Evolutionary conservation across 2,329 filamentous ascomycete species (phyloP).

Genomic region (Didymellaceae sp.): DNA sequence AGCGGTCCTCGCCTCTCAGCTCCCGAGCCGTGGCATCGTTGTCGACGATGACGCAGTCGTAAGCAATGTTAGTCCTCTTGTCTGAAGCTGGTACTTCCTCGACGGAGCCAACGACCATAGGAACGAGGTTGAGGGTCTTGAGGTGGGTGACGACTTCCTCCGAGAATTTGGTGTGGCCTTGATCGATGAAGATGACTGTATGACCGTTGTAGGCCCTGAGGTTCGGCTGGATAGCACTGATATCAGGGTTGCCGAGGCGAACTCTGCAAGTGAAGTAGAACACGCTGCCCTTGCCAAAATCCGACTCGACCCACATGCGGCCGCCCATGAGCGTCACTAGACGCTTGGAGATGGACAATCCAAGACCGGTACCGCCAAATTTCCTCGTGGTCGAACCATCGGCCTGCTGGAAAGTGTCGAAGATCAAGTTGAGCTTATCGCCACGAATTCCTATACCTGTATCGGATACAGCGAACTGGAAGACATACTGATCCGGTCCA

Average conservation of each 20-base stretch:
- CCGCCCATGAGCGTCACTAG: constrained; percentile 96
- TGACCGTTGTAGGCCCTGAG: constrained; percentile 91
- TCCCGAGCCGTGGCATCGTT: constrained; percentile 88
- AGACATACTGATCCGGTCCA: constrained; percentile 79
- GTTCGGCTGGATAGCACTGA: constrained; percentile 79
- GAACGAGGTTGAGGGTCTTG: constrained; percentile 76
- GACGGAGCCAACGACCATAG: constrained; percentile 82
- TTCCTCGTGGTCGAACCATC: constrained; percentile 96
- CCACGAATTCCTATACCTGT: constrained; percentile 96
- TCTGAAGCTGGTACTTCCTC: constrained; percentile 67
- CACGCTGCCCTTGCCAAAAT: constrained; percentile 87
- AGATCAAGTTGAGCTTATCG: constrained; percentile 95
- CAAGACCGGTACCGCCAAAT: constrained; percentile 93
- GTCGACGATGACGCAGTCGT: constrained; percentile 96
- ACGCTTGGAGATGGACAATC: constrained; percentile 92
- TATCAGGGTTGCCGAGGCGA: constrained; percentile 79
- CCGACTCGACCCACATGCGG: constrained; percentile 93
- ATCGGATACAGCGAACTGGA: constrained; percentile 94
- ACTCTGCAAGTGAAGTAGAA: constrained; percentile 98
- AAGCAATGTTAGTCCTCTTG: constrained; percentile 63
- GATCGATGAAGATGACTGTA: constrained; percentile 92
- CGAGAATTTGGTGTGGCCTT: constrained; percentile 79
- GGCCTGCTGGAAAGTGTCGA: constrained; percentile 98
- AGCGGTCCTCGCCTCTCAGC: constrained; percentile 86
- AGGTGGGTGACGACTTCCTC: constrained; percentile 81